Conservation (phyloP, 2,329 filamentous ascomycete genomes). For the Penicillium sp. region DNA sequence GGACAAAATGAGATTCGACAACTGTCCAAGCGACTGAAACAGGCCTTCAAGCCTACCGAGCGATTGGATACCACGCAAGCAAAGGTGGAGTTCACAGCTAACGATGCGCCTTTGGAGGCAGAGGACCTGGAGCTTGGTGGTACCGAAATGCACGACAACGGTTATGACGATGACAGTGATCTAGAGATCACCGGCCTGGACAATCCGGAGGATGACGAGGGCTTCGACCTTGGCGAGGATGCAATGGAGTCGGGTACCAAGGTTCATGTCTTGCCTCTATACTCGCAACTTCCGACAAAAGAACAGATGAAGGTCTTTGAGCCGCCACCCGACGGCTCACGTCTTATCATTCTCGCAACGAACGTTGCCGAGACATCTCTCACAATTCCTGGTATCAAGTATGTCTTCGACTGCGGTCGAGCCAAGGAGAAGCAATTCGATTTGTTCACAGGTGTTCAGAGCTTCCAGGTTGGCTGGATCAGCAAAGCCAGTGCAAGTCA, state of each 20-base stretch:
- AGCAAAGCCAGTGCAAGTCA: constrained; percentile 95
- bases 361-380: constrained; percentile 97
- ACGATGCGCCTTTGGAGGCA: constrained; percentile 74
- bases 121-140: constrained; percentile 83
- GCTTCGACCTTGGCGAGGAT: constrained; percentile 67
- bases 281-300: constrained; percentile 84
- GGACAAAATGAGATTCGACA: constrained; percentile 87
- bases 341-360: constrained; percentile 86
- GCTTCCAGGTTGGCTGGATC: constrained; percentile 93
- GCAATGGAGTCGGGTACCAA: constrained; percentile 60
- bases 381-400: constrained; percentile 91
- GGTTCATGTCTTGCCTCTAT: constrained; percentile 88
- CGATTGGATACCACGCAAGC: constrained; percentile 56
- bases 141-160: constrained; percentile 47
- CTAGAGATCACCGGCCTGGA: constrained; percentile 62
- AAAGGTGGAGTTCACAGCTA: constrained; percentile 72
- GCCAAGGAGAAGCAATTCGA: constrained; percentile 92
- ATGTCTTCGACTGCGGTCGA: constrained; percentile 92
- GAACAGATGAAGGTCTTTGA: constrained; percentile 93
- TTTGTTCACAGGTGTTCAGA: constrained; percentile 84
- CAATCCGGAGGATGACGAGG: constrained; percentile 61
- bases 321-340: constrained; percentile 73
- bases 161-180: constrained; percentile 56
- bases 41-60: constrained; percentile 60
- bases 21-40: constrained; percentile 75